Evolutionary conservation across 2,329 filamentous ascomycete genomes (phyloP), one percentile per base, ranked within the genome.

Genomic region (Aspergillus unguis): DNA sequence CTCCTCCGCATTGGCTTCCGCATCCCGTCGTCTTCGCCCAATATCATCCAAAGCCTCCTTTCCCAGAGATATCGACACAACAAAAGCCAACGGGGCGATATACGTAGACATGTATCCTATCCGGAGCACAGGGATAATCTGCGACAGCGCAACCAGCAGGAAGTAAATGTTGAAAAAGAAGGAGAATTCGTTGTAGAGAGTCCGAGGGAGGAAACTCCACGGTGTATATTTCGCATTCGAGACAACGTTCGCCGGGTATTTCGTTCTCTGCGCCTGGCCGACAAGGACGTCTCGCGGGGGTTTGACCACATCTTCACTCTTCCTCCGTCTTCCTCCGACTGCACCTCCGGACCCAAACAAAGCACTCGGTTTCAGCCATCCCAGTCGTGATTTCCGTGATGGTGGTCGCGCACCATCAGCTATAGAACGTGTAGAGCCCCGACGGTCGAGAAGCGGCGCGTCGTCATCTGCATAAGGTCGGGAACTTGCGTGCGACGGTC

Each of bases 111-210:
- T 81, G 70, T 96, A 97, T 51, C 94, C 94, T 60, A 99, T 96
- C 50, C 91, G 85, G 50, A 99, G 75, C 25, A 88, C 83, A 3
- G 91, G 92, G 65, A 99, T 92, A 40, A 90, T 86, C 73, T 99
- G 94, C 35, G 92, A 97, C 45, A 97, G 74, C 5, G 94, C 95
- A 45, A 99, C 94, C 27, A 97, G 84, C 51, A 99, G 79, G 71
- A 99, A 99, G 71, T 99, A 99, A 79, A 97, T 90, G 80, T 99
- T 99, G 80, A 99, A 96, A 75, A 99, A 99, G 77, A 97, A 99
- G 54, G 92, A 96, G 70, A 99, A 99, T 69, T 99, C 94, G 75
- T 97, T 97, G 74, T 96, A 99, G 25, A 99, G 78, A 0, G 94
- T 99, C 48, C 92, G 80, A 2, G 95, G 95, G 10, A 99, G 80